Evolutionary conservation across 805 yeast species (phyloP).

Genomic region (Wickerhamiella bombiphila): DNA sequence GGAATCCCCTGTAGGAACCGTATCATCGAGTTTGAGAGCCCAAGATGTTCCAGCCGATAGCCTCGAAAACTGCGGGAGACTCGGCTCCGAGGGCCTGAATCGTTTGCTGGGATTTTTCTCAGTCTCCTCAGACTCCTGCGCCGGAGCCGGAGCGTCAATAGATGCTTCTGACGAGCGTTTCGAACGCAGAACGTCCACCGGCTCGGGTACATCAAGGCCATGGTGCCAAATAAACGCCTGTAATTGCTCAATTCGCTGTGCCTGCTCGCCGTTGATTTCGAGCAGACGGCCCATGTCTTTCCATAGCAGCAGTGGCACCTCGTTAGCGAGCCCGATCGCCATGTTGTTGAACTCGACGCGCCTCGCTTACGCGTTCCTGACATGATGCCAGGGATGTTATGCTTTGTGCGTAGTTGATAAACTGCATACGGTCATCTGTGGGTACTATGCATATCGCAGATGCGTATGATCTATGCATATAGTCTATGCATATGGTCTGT

Average conservation of each 20-base stretch:
- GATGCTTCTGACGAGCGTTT: not conserved
- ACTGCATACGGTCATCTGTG: no score
- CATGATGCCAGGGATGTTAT: no score
- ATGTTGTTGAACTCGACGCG: no score
- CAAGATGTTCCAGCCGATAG: not conserved
- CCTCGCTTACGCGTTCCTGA: no score
- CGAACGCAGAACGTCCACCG: not conserved
- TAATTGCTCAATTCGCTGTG: slow-evolving; percentile 1
- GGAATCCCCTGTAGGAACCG: no score
- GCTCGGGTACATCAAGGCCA: slow-evolving; percentile 1
- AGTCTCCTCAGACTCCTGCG: no score
- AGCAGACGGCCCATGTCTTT: not conserved
- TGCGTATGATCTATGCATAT: no score
- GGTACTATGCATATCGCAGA: no score
- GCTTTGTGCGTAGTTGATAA: no score
- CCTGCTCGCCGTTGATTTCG: slow-evolving; percentile 1
- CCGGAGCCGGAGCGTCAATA: not conserved
- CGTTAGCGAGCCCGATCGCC: no score
- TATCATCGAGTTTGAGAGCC: slow-evolving; percentile 1
- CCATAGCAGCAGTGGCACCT: slow-evolving; percentile 1
- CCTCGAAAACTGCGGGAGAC: not conserved
- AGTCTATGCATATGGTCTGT: no score
- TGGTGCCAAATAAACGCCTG: slow-evolving; percentile 1
- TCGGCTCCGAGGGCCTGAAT: not conserved
- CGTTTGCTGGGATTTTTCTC: not conserved